Evolutionary conservation across 1,139 yeast species (phyloP), one percentile per base, ranked within the genome.

Genomic region (Tardiomyces depauwii): DNA sequence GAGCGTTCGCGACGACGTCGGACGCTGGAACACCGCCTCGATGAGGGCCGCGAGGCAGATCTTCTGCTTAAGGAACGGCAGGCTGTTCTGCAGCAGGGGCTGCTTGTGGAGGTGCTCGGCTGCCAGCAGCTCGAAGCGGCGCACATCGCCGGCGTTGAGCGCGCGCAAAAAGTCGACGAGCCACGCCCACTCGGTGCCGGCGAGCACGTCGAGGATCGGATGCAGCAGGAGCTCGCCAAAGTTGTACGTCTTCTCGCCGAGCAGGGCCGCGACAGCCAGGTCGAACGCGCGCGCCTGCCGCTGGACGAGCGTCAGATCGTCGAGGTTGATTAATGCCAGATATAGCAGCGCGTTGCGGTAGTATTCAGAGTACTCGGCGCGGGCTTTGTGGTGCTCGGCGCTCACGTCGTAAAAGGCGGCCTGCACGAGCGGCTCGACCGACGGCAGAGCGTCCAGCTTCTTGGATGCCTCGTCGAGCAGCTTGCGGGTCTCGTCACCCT

Each of bases 181-280:
- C 96, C 96, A 89, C 45, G 70, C 65, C 60, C 78, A 80, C 45
- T 72, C 72, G 40, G 76, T 67, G 47, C 70, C 70, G 41, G 73
- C 64, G 46, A 84, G 72, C 42, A 74, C 70, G 44, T 72, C 65
- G 63, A 91, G 75, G 47, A 89, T 80, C 44, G 94, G 96, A 63
- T 91, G 97, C 61, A 88, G 78, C 50, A 91, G 75, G 54, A 91
- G 76, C 66, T 93, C 98, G 45, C 98, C 98, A 65, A 91, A 91
- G 67, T 89, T 91, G 71, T 88, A 93, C 55, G 91, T 85, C 61
- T 79, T 81, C 59, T 88, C 95, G 42, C 97, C 98, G 55, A 91
- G 72, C 52, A 91, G 70, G 0, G 97, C 98, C 41, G 95, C 81
- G 45, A 88, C 74, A 50, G 94, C 76, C 57, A 91, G 74, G 55